Conservation (phyloP, 352 stramenopile genomes). For the Phytophthora niederhauseri region DNA sequence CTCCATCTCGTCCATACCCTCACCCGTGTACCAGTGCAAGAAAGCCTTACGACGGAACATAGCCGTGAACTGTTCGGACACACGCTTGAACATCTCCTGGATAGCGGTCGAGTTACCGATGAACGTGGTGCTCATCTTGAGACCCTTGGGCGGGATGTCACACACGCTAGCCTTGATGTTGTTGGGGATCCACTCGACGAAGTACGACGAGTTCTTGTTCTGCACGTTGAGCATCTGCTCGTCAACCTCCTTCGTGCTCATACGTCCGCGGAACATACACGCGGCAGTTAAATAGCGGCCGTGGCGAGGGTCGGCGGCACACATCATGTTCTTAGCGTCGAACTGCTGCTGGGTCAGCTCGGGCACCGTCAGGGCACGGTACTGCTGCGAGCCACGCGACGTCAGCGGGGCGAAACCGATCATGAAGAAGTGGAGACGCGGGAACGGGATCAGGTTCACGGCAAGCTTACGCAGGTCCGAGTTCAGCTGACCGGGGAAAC, state of each 20-base stretch:
- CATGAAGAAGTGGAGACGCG: conserved; percentile 99
- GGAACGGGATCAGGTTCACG: conserved; percentile 99
- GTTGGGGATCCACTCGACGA: conserved; percentile 99
- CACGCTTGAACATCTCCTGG: conserved; percentile 99
- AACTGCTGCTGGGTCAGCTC: conserved; percentile 99
- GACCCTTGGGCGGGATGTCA: conserved; percentile 98
- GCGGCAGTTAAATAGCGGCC: conserved; percentile 99
- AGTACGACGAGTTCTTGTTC: conserved; percentile 99
- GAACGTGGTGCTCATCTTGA: conserved; percentile 99
- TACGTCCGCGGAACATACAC: conserved; percentile 99
- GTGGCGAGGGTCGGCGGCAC: conserved; percentile 98
- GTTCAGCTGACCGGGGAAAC: conserved; percentile 99
- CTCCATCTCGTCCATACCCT: conserved; percentile 99
- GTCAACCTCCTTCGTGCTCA: conserved; percentile 99
- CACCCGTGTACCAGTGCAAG: conserved; percentile 99
- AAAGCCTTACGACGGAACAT: conserved; percentile 99
- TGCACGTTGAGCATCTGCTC: conserved; percentile 99
- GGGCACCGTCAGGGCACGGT: conserved; percentile 97
- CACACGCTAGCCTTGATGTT: conserved; percentile 99
- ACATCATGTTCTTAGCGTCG: conserved; percentile 99
- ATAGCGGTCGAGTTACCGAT: conserved; percentile 99
- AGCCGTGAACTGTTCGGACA: conserved; percentile 99
- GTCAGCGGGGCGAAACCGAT: conserved; percentile 99
- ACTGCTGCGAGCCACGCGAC: conserved; percentile 96
- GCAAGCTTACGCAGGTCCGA: conserved; percentile 98